Percentiles rank a stretch among this genome's conserved stretches.
Evolutionary conservation across 1,284 basidiomycete genomes (phyloP).

Genomic region (Puccinia novopanici): DNA sequence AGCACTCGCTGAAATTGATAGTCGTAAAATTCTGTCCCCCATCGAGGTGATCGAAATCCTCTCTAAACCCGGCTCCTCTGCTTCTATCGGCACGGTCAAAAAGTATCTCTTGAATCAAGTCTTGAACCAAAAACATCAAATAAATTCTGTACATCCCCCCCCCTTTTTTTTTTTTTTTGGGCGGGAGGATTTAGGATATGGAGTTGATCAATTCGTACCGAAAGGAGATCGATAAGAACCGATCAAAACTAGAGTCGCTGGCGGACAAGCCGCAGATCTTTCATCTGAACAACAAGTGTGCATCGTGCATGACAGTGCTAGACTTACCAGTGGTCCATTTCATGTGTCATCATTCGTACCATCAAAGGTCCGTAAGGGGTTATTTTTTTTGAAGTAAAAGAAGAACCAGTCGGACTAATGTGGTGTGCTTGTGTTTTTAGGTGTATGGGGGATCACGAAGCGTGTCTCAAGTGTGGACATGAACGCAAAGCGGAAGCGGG

Average conservation of each 20-base stretch:
- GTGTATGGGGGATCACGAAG: slow-evolving; percentile 23
- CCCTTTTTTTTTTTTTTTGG: background rate
- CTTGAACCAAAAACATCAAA: slow-evolving; percentile 75
- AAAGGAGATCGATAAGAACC: slow-evolving; percentile 75
- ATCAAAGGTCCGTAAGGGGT: slow-evolving; percentile 69
- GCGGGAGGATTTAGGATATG: slow-evolving; percentile 67
- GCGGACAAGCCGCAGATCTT: slow-evolving; percentile 79
- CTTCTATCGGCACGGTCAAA: slow-evolving; percentile 85
- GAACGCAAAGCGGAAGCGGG: background rate
- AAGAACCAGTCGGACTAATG: background rate
- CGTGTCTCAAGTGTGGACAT: slow-evolving; percentile 3
- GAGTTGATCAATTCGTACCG: slow-evolving; percentile 82
- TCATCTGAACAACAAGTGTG: slow-evolving; percentile 82
- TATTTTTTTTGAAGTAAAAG: slow-evolving; percentile 50
- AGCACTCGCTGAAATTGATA: slow-evolving; percentile 74
- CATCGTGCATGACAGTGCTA: slow-evolving; percentile 76
- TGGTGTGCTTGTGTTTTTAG: background rate
- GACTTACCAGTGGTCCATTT: slow-evolving; percentile 93
- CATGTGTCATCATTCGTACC: slow-evolving; percentile 97
- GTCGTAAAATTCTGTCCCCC: slow-evolving; percentile 78
- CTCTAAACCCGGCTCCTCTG: slow-evolving; percentile 75
- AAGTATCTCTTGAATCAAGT: slow-evolving; percentile 77
- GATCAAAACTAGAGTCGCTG: slow-evolving; percentile 77
- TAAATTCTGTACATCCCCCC: slow-evolving; percentile 69
- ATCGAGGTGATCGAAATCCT: slow-evolving; percentile 84